Percentiles rank a stretch among this genome's conserved stretches.
Conservation (phyloP, 371 early-diverging fungal genomes). For the Lichtheimia ornata region DNA sequence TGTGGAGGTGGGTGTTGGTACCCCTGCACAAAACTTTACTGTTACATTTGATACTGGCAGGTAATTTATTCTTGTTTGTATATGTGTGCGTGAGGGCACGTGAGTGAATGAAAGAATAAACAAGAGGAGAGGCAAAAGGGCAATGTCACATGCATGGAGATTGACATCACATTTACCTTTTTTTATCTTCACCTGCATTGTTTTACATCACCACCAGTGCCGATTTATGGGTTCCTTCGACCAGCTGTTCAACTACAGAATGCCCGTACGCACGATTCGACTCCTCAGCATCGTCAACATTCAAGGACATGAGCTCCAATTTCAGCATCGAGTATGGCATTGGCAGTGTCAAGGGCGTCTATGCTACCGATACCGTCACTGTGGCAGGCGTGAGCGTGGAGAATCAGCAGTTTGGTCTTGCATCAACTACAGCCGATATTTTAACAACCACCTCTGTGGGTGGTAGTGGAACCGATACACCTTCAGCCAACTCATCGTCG, state of each 20-base stretch:
- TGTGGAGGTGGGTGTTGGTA: slow-evolving; percentile 36
- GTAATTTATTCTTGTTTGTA: slow-evolving; percentile 20
- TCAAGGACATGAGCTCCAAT: slow-evolving; percentile 14
- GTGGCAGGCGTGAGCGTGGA: slow-evolving; percentile 32
- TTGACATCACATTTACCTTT: background rate
- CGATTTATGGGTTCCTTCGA: slow-evolving; percentile 48
- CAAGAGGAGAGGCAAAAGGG: background rate
- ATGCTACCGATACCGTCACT: slow-evolving; percentile 39
- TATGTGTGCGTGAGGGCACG: background rate
- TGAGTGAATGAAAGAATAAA: background rate
- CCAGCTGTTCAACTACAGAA: slow-evolving; percentile 26
- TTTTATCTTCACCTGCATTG: background rate
- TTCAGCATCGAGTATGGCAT: slow-evolving; percentile 42
- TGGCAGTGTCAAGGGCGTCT: slow-evolving; percentile 42
- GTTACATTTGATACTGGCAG: slow-evolving; percentile 53
- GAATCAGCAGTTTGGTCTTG: slow-evolving; percentile 44
- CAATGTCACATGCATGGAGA: background rate
- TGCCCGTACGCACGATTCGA: slow-evolving; percentile 42
- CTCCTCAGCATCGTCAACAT: slow-evolving; percentile 25
- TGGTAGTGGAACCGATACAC: slow-evolving; percentile 15
- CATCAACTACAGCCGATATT: slow-evolving; percentile 26
- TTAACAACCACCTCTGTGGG: slow-evolving; percentile 33
- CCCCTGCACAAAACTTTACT: slow-evolving; percentile 41
- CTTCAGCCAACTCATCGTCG: slow-evolving; percentile 5
- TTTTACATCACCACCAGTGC: slow-evolving; percentile 28